phyloP scores from a whole-genome alignment of 106 monocot species.

The Allium fistulosum region DNA sequence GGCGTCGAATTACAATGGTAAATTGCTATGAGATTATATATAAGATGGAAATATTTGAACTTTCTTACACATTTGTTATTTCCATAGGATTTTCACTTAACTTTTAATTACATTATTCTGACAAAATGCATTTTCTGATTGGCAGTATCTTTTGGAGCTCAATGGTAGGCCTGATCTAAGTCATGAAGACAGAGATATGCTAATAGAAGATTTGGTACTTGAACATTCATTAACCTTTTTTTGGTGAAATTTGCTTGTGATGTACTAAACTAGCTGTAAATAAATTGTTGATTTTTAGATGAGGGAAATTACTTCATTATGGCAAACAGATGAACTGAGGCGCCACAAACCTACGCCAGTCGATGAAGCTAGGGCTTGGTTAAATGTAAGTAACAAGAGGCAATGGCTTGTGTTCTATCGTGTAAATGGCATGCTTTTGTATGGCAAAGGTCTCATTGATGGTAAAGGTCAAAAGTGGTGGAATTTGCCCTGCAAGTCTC shows the following conservation, averaged over 20 bases:
- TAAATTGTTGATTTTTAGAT: constrained; percentile 27
- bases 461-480: no score
- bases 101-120: no score
- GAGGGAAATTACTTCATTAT: constrained; percentile 83
- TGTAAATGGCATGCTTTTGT: no score
- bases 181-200: constrained; percentile 79
- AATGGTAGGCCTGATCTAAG: constrained; percentile 84
- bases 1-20: neutral
- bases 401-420: no score
- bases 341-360: constrained; percentile 95
- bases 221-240: neutral
- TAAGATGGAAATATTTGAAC: no score
- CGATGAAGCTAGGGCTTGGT: constrained; percentile 97
- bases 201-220: constrained; percentile 84
- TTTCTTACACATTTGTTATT: no score
- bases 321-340: constrained; percentile 94
- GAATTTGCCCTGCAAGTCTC: no score
- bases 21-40: neutral
- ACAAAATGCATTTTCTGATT: neutral
- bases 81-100: no score
- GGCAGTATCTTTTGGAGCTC: constrained; percentile 84
- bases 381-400: no score
- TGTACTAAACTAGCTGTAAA: constrained; percentile 1
- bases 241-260: neutral
- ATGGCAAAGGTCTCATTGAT: no score